Base-by-base conservation (phyloP, 805 yeast genomes). In the Lipomyces starkeyi region DNA sequence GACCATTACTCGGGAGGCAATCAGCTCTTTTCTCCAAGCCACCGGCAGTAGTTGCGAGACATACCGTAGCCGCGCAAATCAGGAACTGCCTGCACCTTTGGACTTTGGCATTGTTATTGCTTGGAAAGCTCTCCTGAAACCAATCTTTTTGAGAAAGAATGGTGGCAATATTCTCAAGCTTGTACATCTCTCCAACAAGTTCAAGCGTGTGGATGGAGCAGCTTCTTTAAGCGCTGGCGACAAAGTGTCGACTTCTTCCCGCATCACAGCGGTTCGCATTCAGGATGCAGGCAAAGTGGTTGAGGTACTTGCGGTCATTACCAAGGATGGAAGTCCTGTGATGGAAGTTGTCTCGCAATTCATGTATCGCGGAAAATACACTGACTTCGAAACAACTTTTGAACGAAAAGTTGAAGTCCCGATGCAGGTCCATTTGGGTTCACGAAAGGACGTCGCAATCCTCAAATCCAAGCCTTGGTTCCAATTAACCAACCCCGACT, bases 81-180 rank as follows among this genome's bases (percentile, higher is more conserved):
- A 91, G 80, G 86, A 85, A 71, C 88, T 91, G 68, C 84, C 88
- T 74, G 99, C 98, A 60, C 99, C 99, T 77, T 94, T 95, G 98
- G 99, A 95, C 83, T 95, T 93, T 78, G 98, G 99, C 62, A 95
- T 95, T 79, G 98, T 95, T 67, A 87, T 93, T 75, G 98, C 99
- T 58, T 95, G 99, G 99, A 91, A 90, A 83, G 96, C 98, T 62
- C 93, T 95, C 78, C 93, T 95, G 83, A 92, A 91, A 83, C 93
- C 98, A n/a, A 91, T 95, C 75, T 95, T 95, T 95, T 98, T 98
- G 64, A 87, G 87, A 78, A 87, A 88, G 71, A 96, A 95, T 76
- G 98, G 95, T 79, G 99, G 99, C 81, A 99, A 95, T 79, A 85
- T 95, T 77, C 85, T 95, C 82, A 90, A 89, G 79, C 86, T 95